Percentiles rank a stretch among this genome's conserved stretches.
Conservation (phyloP, 306 rosid genomes). For the Potentilla sterilis region DNA sequence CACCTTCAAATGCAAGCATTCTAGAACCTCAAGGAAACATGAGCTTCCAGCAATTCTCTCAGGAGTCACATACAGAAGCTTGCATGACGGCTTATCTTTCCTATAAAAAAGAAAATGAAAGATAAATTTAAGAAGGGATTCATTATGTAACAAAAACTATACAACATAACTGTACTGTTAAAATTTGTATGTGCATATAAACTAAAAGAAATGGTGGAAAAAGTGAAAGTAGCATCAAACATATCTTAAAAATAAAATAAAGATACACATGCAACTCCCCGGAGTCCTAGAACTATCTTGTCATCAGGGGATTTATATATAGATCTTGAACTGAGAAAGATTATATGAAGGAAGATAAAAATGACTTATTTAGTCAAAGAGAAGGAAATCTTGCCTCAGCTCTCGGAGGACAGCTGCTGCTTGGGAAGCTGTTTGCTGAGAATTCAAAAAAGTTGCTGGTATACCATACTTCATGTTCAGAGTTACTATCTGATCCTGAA, state of each 20-base stretch:
- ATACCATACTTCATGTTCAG: slow-evolving; percentile 84
- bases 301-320: neutral
- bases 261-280: neutral
- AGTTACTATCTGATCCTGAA: slow-evolving; percentile 92
- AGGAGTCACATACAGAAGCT: slow-evolving; percentile 94
- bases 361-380: slow-evolving; percentile 18
- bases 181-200: slow-evolving; percentile 8
- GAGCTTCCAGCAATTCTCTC: slow-evolving; percentile 85
- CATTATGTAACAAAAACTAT: slow-evolving; percentile 5
- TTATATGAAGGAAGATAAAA: slow-evolving; percentile 10
- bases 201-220: slow-evolving; percentile 2
- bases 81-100: slow-evolving; percentile 94
- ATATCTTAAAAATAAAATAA: neutral
- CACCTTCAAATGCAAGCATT: slow-evolving; percentile 75
- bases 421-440: slow-evolving; percentile 85
- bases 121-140: slow-evolving; percentile 9
- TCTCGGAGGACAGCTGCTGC: slow-evolving; percentile 84
- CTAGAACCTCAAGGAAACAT: slow-evolving; percentile 64
- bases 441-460: slow-evolving; percentile 89
- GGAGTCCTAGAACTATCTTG: neutral
- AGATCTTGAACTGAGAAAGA: neutral
- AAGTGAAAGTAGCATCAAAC: neutral
- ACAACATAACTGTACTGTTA: neutral
- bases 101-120: slow-evolving; percentile 41
- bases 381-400: slow-evolving; percentile 66